Conservation (phyloP, 176 grass and related monocot species). For the Rhynchospora tenuis region DNA sequence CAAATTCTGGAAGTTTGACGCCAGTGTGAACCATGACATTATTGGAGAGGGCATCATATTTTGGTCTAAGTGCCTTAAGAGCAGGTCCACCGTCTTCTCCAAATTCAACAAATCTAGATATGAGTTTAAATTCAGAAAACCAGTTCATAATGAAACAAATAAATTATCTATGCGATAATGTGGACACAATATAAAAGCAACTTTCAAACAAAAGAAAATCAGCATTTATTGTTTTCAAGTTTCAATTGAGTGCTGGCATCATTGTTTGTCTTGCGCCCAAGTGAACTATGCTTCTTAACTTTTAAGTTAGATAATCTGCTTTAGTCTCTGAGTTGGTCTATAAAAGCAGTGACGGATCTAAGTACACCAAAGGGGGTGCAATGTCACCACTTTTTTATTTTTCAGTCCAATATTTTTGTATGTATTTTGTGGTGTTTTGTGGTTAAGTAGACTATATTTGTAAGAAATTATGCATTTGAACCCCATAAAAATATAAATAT, state of each 20-base stretch:
- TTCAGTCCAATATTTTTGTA: too few species aligned
- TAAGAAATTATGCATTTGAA: too few species aligned
- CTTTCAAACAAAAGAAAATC: not conserved
- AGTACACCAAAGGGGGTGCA: too few species aligned
- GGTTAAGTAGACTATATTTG: too few species aligned
- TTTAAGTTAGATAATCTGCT: not conserved
- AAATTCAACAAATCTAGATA: slow-evolving; percentile 35
- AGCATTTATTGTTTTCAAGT: not conserved
- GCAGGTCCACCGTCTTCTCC: slow-evolving; percentile 38
- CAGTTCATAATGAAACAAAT: not conserved
- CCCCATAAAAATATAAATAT: too few species aligned
- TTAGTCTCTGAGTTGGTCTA: not conserved
- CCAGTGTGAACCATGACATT: slow-evolving; percentile 20
- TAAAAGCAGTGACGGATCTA: too few species aligned
- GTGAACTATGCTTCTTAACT: not conserved
- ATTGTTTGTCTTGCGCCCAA: not conserved
- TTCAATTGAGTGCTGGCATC: not conserved
- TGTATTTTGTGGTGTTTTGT: too few species aligned
- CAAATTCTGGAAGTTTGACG: slow-evolving; percentile 29
- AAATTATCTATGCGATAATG: not conserved
- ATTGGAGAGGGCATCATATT: slow-evolving; percentile 31
- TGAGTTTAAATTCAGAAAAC: not conserved
- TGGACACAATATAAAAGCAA: not conserved
- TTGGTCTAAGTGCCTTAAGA: slow-evolving; percentile 23
- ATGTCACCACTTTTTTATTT: too few species aligned